Percentiles rank a stretch among this genome's conserved stretches.
Evolutionary conservation across 2,329 filamentous ascomycete species (phyloP).

Genomic region (Nigrospora sphaerica): DNA sequence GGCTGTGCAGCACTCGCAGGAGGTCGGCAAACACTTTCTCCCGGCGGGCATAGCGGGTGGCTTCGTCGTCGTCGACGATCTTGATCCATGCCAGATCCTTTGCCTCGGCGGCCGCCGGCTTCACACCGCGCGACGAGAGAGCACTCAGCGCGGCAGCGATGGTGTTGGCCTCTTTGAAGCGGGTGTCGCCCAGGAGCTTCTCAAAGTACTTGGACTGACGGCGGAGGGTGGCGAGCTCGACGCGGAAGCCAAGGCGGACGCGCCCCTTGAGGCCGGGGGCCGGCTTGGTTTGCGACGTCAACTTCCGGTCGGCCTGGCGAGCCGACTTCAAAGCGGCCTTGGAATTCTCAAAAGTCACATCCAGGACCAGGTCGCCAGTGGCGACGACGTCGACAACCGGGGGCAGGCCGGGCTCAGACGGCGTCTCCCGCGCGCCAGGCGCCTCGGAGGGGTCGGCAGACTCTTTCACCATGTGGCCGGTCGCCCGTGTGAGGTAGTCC

Average conservation of each 20-base stretch:
- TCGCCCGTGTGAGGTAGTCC: constrained; percentile 27
- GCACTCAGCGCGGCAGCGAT: constrained; percentile 43
- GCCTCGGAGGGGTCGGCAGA: constrained; percentile 10
- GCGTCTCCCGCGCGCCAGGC: constrained; percentile 7
- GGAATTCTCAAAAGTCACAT: constrained; percentile 58
- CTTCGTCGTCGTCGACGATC: constrained; percentile 63
- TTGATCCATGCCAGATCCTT: constrained; percentile 53
- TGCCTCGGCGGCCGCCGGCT: constrained; percentile 39
- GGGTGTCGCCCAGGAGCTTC: constrained; percentile 54
- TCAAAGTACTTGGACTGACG: constrained; percentile 63
- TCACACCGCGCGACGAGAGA: constrained; percentile 39
- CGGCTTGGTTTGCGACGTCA: constrained; percentile 15
- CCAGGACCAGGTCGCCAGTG: constrained; percentile 58
- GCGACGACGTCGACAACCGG: constrained; percentile 43
- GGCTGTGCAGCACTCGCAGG: constrained; percentile 56
- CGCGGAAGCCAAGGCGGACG: constrained; percentile 47
- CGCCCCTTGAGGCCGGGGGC: constrained; percentile 26
- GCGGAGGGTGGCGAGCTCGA: constrained; percentile 48
- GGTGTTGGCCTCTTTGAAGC: constrained; percentile 55
- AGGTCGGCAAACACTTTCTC: constrained; percentile 61
- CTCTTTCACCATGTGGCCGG: constrained; percentile 25
- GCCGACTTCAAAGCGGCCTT: constrained; percentile 38
- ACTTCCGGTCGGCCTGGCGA: constrained; percentile 26
- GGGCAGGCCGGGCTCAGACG: constrained; percentile 12
- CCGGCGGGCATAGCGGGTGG: constrained; percentile 52